These are phyloP conservation scores for Tilletia indica DNA, from an alignment of 1,284 basidiomycete genomes.

Conservation along the genomic window DNA sequence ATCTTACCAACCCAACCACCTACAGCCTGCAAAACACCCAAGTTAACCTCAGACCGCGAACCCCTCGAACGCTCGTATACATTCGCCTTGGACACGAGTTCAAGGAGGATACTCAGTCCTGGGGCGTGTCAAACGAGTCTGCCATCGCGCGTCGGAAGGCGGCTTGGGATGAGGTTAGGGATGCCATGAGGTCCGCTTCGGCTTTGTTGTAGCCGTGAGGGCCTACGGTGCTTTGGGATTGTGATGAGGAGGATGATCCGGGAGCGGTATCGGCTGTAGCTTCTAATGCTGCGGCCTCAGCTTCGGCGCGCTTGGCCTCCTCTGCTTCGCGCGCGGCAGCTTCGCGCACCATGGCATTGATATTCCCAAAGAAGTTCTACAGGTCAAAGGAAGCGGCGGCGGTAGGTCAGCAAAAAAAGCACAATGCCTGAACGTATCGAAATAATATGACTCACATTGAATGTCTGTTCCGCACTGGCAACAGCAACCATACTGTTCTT, in stretches of 20 bases:
- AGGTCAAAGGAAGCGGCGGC: too few species aligned
- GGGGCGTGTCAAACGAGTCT: conserved; percentile 95
- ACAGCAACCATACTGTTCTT: conserved; percentile 83
- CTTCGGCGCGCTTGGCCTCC: conserved; percentile 50
- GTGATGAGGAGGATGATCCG: not conserved
- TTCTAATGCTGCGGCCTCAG: not conserved
- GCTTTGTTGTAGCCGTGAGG: conserved; percentile 57
- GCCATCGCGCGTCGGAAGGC: conserved; percentile 85
- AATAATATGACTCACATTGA: conserved; percentile 68
- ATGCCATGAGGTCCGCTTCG: conserved; percentile 55
- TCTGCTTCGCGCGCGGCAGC: conserved; percentile 14
- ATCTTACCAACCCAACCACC: conserved; percentile 83
- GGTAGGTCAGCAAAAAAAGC: not conserved
- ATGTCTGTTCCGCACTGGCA: conserved; percentile 75
- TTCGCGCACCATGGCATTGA: conserved; percentile 69
- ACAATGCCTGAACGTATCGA: not conserved
- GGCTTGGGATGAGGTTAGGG: conserved; percentile 72
- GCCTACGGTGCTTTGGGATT: conserved; percentile 39
- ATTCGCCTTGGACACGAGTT: conserved; percentile 83
- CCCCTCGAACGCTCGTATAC: conserved; percentile 67
- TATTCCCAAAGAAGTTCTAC: conserved; percentile 89
- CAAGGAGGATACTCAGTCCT: conserved; percentile 72
- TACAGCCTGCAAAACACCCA: conserved; percentile 70
- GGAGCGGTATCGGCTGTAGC: not conserved
- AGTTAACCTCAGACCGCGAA: conserved; percentile 62